phyloP scores from a whole-genome alignment of 192 early-diverging fungal genomes.

The Linderina pennispora region DNA sequence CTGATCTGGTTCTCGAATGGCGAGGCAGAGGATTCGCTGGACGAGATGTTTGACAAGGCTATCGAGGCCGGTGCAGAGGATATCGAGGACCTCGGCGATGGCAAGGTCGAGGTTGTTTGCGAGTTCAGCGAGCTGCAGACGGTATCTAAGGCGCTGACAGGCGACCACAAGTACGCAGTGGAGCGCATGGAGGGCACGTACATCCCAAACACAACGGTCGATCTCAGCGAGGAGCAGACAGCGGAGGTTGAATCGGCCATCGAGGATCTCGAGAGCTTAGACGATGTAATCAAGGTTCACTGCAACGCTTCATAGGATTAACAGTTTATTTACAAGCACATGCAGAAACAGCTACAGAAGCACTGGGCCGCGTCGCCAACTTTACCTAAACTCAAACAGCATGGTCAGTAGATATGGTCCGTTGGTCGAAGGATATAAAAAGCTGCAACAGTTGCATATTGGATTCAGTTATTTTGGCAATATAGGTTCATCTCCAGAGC shows the following conservation, averaged over 20 bases:
- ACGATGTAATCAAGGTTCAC: conserved; percentile 59
- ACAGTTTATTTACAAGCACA: neutral
- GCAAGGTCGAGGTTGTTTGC: conserved; percentile 53
- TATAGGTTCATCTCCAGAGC: neutral
- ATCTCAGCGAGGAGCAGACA: conserved; percentile 39
- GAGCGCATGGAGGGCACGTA: conserved; percentile 53
- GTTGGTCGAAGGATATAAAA: too few relatives aligned
- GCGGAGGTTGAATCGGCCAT: conserved; percentile 49
- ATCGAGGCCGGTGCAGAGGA: conserved; percentile 58
- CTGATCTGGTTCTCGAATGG: conserved; percentile 49
- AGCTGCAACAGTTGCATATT: too few relatives aligned
- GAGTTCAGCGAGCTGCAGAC: conserved; percentile 44
- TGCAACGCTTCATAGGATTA: conserved; percentile 17
- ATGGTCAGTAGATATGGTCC: too few relatives aligned
- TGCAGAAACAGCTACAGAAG: neutral
- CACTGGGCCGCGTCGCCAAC: too few relatives aligned
- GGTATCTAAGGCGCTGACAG: conserved; percentile 42
- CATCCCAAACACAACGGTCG: conserved; percentile 42
- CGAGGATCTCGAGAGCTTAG: conserved; percentile 52
- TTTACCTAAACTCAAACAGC: too few relatives aligned
- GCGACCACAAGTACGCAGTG: conserved; percentile 47
- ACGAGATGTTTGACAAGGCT: conserved; percentile 53
- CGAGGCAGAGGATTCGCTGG: conserved; percentile 41
- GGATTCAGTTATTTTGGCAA: neutral
- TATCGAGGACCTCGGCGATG: conserved; percentile 47